A percentile compares a stretch with the other conserved stretches of the same genome.
phyloP scores from a whole-genome alignment of 768 basidiomycete genomes.

The Dioszegia aurantiaca region DNA sequence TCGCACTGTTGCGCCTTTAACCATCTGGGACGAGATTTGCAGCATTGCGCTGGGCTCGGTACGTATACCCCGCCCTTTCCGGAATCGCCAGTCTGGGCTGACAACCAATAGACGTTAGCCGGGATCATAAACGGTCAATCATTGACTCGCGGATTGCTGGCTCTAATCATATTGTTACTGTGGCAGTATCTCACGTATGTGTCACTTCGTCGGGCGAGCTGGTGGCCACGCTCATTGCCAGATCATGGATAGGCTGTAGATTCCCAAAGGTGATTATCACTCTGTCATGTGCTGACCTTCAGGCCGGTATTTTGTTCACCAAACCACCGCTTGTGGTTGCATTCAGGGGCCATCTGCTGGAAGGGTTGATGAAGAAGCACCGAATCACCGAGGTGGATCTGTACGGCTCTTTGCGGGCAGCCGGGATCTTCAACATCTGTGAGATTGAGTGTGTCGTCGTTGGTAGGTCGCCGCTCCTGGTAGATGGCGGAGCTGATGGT shows the following conservation, averaged over 20 bases:
- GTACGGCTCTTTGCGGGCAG: slow-evolving; percentile 17
- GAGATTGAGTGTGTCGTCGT: slow-evolving; percentile 23
- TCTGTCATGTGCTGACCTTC: background rate
- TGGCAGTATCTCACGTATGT: slow-evolving; percentile 25
- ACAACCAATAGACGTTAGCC: slow-evolving; percentile 17
- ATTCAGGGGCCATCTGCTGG: slow-evolving; percentile 19
- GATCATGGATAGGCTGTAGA: slow-evolving; percentile 10
- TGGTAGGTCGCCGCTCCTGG: background rate
- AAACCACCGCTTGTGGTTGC: slow-evolving; percentile 29
- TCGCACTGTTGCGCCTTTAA: slow-evolving; percentile 22
- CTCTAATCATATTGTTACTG: slow-evolving; percentile 13
- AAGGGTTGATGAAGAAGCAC: slow-evolving; percentile 23
- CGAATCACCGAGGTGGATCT: slow-evolving; percentile 22
- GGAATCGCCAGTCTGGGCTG: too few species aligned
- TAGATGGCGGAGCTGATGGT: slow-evolving; percentile 9
- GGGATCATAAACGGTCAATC: slow-evolving; percentile 22
- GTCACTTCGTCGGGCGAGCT: background rate
- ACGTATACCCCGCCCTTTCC: background rate
- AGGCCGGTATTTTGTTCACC: slow-evolving; percentile 1
- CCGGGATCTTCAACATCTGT: slow-evolving; percentile 19
- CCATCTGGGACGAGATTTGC: slow-evolving; percentile 23
- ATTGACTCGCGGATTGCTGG: slow-evolving; percentile 15
- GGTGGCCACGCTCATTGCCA: slow-evolving; percentile 1
- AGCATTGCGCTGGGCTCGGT: slow-evolving; percentile 24
- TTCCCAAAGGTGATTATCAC: slow-evolving; percentile 4